Conservation (phyloP, 768 basidiomycete genomes). For the Lactarius evosmus region DNA sequence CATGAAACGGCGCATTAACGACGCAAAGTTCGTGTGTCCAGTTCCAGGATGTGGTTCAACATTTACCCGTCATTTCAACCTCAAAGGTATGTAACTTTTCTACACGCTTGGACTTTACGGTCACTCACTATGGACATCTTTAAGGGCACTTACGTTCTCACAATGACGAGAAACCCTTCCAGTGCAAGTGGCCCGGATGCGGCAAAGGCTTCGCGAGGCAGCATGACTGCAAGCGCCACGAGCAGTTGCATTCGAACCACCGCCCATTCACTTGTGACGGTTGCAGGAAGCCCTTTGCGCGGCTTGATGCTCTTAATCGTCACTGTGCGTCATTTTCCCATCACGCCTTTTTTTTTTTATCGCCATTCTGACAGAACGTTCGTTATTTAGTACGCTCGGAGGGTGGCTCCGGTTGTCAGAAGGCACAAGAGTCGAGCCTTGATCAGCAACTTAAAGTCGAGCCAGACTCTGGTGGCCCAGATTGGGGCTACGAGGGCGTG, state of each 20-base stretch:
- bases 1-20: constrained; percentile 80
- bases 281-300: constrained; percentile 88
- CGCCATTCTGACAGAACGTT: neutral
- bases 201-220: constrained; percentile 91
- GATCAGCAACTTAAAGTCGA: constrained; percentile 16
- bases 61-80: constrained; percentile 93
- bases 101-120: constrained; percentile 2
- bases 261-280: constrained; percentile 91
- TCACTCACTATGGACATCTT: constrained; percentile 9
- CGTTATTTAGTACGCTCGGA: constrained; percentile 63
- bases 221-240: constrained; percentile 96
- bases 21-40: constrained; percentile 86
- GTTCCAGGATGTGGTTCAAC: constrained; percentile 95
- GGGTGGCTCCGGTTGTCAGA: constrained; percentile 73
- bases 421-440: constrained; percentile 37
- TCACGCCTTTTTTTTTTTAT: neutral
- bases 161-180: constrained; percentile 92
- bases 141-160: constrained; percentile 91
- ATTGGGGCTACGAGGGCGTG: neutral
- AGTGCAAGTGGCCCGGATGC: constrained; percentile 93
- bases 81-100: constrained; percentile 60
- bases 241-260: constrained; percentile 90
- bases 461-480: constrained; percentile 6
- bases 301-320: constrained; percentile 92
- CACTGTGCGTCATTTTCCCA: constrained; percentile 55